Conservation (phyloP, 78 protist genomes). For the Creolimax fragrantissima region DNA sequence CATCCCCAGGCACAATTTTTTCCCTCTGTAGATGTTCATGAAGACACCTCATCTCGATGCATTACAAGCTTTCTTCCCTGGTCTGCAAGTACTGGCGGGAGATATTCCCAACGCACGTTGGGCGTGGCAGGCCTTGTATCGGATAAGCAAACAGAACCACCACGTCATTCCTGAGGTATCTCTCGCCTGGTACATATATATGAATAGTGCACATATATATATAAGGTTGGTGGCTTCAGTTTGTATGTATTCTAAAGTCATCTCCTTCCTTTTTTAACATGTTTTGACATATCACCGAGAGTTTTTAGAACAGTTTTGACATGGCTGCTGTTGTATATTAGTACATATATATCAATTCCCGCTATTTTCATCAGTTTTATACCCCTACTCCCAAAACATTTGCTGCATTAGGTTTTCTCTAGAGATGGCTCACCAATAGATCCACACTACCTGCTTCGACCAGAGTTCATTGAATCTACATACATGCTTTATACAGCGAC, state of each 20-base stretch:
- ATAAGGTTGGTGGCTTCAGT: no score
- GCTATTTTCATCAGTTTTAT: no score
- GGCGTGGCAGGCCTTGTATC: background rate
- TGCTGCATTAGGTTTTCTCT: background rate
- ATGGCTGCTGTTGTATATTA: no score
- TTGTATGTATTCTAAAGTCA: no score
- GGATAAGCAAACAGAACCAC: background rate
- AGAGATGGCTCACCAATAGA: background rate
- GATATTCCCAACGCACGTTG: background rate
- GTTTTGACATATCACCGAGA: no score
- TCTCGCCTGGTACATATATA: no score
- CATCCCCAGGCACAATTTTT: background rate
- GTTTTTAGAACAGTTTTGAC: no score
- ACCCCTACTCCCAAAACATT: no score
- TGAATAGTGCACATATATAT: no score
- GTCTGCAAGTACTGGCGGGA: background rate
- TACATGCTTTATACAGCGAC: conserved; percentile 59
- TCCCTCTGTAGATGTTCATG: background rate
- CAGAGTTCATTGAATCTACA: conserved; percentile 72
- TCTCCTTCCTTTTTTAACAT: no score
- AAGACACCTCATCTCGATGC: background rate
- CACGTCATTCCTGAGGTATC: background rate
- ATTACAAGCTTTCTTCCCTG: background rate
- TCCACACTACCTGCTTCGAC: conserved; percentile 71
- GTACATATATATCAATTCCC: no score